Evolutionary conservation across 257 asterid species (phyloP), one percentile per base, ranked within the genome.

Genomic region (Nicotiana sylvestris): DNA sequence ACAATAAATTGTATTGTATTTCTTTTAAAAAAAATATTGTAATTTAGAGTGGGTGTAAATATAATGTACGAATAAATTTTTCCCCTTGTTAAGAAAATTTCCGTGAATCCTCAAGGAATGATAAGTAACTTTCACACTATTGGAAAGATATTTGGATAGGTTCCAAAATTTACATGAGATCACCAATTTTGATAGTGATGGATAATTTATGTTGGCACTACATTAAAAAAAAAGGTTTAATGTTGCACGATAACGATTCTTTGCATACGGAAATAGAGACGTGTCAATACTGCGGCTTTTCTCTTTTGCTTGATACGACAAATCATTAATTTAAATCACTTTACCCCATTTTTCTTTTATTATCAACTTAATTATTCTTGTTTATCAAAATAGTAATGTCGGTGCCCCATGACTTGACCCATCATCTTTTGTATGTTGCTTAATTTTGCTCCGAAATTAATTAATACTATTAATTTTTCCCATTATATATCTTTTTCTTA

Each of bases 171-270:
- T 32, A 25, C 78, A 53, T 76, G 62, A 21, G 77, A 78, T 84
- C 83, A 87, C 51, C 10, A 53, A 66, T 30, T 43, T 27, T 80
- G 89, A 87, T 46, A 57, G 86, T 39, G 88, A 80, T 82, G 66
- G 81, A 80, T 76, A 56, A 43, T 6, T 81, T 74, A 49, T 15
- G 62, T 49, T 74, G 62, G 62, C 62, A 74, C 80, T 74, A 49
- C 15, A 46, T 27, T 12, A 21, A 2, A 39, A 4, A 11, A 46
- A 72, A 25, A 27, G 3, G 6, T 15, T 30, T 25, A 21, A 74
- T 65, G 81, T 80, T 49, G 78, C 84, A 84, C 95, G 85, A 81
- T 84, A 88, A 85, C 95, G 97, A 92, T 87, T 94, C 90, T 90
- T 83, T 82, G 93, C 97, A 88, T 91, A 92, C 88, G 82, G 87